Evolutionary conservation across 2,329 filamentous ascomycete genomes (phyloP), one percentile per base, ranked within the genome.

Genomic region (Cercospora brassicicola): DNA sequence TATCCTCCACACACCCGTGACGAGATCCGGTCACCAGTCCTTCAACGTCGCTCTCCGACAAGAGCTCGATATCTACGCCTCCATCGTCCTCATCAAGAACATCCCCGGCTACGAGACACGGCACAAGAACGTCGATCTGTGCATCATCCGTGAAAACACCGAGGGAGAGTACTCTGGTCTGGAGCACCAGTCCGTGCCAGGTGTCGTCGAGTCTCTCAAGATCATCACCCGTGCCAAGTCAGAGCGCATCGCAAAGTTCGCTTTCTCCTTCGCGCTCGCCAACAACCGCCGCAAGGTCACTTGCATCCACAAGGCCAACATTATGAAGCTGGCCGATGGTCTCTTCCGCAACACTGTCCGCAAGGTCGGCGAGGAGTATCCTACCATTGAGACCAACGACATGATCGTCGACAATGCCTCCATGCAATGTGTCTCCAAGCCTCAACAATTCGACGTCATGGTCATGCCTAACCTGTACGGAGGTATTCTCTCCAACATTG

Each of bases 351-450:
- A 90, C 85, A 98, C 95, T 75, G 96, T 98, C 88, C 93, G 96
- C 86, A 87, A 90, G 78, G 90, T 95, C 75, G 92, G 93, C 74
- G 91, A 96, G 86, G 93, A 97, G 82, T 99, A 95, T 86, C 94
- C 95, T 69, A 96, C 92, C 71, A 87, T 99, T 76, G 92, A 97
- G 86, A 91, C 90, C 80, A 96, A 96, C 86, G 95, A 99, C 85
- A 97, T 99, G 94, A 99, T 99, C 82, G 95, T 99, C 83, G 95
- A 99, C 86, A 99, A 99, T 84, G 95, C 95, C 78, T 96, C 92
- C 79, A 99, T 99, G 95, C 95, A 99, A 87, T 96, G 93, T 80
- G 95, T 99, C 76, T 94, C 92, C 75, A 88, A 89, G 74, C 95
- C 95, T 71, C 95, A 98, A 85, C 95, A 99, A 84, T 99, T 99